Conservation (phyloP, 805 yeast genomes). For the Candida suzukii region DNA sequence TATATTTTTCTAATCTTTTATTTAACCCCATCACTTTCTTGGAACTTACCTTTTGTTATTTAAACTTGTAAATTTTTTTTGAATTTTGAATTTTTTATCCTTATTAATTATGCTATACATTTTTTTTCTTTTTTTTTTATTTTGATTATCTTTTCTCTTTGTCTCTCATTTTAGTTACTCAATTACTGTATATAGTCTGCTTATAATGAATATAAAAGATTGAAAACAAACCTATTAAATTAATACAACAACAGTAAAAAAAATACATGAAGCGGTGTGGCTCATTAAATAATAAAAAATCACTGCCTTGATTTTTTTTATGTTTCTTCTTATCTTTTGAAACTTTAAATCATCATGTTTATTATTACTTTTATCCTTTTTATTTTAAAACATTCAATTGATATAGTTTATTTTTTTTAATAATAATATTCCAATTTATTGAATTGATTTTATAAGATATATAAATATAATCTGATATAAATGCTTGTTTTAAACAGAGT, state of each 20-base stretch:
- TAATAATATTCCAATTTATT: too few species aligned
- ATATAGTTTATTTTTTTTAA: too few species aligned
- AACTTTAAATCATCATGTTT: too few species aligned
- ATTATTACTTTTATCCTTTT: too few species aligned
- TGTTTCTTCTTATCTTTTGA: too few species aligned
- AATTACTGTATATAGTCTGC: constrained; percentile 1
- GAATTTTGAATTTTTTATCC: background rate
- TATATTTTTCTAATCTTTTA: background rate
- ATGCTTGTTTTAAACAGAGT: constrained; percentile 6
- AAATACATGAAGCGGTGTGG: too few species aligned
- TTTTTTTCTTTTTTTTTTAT: background rate
- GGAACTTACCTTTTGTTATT: background rate
- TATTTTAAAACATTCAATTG: too few species aligned
- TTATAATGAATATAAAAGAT: background rate
- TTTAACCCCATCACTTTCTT: background rate
- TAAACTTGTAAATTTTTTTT: background rate
- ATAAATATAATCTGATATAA: background rate
- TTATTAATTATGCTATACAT: background rate
- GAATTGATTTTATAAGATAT: too few species aligned
- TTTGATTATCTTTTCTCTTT: background rate
- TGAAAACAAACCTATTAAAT: too few species aligned
- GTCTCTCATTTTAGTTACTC: background rate
- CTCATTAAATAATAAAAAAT: too few species aligned
- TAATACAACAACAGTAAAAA: too few species aligned
- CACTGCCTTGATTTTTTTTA: too few species aligned